Conservation (phyloP, 106 monocot genomes). For the Dioscorea alata region DNA sequence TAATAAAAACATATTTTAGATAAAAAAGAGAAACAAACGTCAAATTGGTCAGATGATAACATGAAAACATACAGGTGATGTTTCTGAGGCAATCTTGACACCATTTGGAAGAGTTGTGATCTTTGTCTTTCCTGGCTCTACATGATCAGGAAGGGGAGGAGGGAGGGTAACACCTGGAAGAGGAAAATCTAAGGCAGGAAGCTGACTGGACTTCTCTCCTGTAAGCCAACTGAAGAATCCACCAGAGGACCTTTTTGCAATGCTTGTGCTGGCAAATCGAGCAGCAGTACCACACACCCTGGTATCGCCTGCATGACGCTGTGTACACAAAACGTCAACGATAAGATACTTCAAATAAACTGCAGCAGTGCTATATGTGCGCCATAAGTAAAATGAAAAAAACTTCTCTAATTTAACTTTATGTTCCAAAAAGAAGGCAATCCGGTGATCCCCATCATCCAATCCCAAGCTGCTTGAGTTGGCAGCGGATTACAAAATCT, state of each 20-base stretch:
- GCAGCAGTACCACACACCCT: constrained; percentile 15
- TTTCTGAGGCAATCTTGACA: constrained; percentile 69
- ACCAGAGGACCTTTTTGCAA: constrained; percentile 55
- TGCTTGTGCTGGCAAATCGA: constrained; percentile 69
- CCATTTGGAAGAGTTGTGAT: constrained; percentile 69
- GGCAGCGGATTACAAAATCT: not conserved
- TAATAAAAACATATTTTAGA: not conserved
- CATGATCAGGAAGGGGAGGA: constrained; percentile 53
- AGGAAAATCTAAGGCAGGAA: constrained; percentile 55
- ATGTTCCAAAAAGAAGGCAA: too few relatives aligned
- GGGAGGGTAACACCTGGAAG: constrained; percentile 53
- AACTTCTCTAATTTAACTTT: too few relatives aligned
- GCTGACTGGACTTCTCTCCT: constrained; percentile 32
- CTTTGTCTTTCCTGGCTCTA: constrained; percentile 59
- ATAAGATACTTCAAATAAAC: not conserved
- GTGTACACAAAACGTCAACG: not conserved
- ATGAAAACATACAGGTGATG: constrained; percentile 41
- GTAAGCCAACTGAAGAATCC: constrained; percentile 60
- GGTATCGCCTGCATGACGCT: constrained; percentile 27
- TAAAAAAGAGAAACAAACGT: not conserved
- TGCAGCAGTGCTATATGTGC: not conserved
- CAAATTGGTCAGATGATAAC: not conserved
- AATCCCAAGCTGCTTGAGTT: not conserved
- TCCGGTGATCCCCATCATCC: too few relatives aligned
- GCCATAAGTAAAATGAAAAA: not conserved